Conservation (phyloP, 2,329 filamentous ascomycete species). For the Metarhizium album region DNA sequence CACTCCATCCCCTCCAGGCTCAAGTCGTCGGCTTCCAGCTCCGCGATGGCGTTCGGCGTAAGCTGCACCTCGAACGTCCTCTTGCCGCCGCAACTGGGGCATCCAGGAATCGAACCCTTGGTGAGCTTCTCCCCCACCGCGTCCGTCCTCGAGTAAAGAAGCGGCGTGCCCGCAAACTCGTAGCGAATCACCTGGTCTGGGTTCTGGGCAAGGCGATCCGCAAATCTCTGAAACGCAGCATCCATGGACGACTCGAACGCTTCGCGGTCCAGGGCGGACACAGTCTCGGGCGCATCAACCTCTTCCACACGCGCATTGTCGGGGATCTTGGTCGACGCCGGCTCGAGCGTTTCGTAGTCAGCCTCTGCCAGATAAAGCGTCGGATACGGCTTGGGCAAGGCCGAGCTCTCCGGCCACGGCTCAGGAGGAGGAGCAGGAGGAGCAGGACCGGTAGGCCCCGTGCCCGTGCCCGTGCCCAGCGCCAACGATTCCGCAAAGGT, state of each 20-base stretch:
- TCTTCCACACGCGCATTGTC: constrained; percentile 34
- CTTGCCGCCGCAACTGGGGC: constrained; percentile 60
- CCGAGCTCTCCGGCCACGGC: constrained; percentile 62
- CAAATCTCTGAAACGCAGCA: constrained; percentile 69
- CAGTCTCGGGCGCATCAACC: constrained; percentile 27
- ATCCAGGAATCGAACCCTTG: constrained; percentile 54
- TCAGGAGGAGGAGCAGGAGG: constrained; percentile 41
- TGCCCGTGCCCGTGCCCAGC: too few species aligned
- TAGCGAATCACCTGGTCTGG: constrained; percentile 75
- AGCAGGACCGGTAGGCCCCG: constrained; percentile 14
- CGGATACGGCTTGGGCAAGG: constrained; percentile 62
- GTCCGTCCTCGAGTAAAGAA: constrained; percentile 76
- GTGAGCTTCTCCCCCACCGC: constrained; percentile 56
- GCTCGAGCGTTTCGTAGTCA: constrained; percentile 81
- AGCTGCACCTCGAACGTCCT: constrained; percentile 88
- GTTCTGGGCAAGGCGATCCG: constrained; percentile 67
- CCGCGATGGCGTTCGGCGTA: constrained; percentile 78
- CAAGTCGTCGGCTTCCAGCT: constrained; percentile 69
- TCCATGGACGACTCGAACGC: constrained; percentile 68
- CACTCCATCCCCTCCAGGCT: constrained; percentile 88
- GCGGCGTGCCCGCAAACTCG: constrained; percentile 59
- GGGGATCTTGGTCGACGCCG: constrained; percentile 36
- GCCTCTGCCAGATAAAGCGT: constrained; percentile 73
- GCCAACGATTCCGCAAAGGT: constrained; percentile 68
- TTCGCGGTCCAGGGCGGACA: constrained; percentile 49